Evolutionary conservation across 371 early-diverging fungal genomes (phyloP), one percentile per base, ranked within the genome.

Genomic region (Dichotomocladium elegans): DNA sequence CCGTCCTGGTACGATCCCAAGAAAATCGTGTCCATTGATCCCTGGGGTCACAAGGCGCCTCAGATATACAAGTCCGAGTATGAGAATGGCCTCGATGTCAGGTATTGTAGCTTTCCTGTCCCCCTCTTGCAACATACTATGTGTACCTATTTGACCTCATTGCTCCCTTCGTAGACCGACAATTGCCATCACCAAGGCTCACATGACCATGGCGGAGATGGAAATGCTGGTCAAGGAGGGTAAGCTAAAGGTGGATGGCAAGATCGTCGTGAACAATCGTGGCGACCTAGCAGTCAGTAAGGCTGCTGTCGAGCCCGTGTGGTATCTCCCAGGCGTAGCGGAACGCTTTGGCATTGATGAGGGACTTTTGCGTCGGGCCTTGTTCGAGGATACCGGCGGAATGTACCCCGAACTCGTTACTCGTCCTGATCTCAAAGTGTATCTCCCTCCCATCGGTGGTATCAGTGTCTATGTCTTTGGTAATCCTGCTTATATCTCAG

Each of bases 321-420:
- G 97, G 97, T 88, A 86, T 54, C 72, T 96, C 6, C 96, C 96
- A 4, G 97, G 97, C 3, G 91, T 96, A 0, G 96, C 97, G 22
- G 75, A 83, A 42, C 81, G 96, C 14, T 91, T 96, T 63, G 87
- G 89, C 12, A 93, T 94, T 49, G 88, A 87, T 22, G 97, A 96
- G 66, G 80, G 86, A 3, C 66, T 83, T 4, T 70, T 96, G 55
- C 83, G 97, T 26, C 83, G 95, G 2, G 89, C 90, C 0, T 68
- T 96, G 15, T 96, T 95, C 56, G 90, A 89, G 59, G 88, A 85
- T 51, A 70, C 70, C 22, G 67, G 96, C 29, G 96, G 96, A 53
- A 94, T 95, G 96, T 96, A 95, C 60, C 96, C 96, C 0, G 96
- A 96, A 59, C 81, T 96, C 53, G 90, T 96, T 53, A 94, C 94